Evolutionary conservation across 192 early-diverging fungal genomes (phyloP).

Genomic region (Paraglomus brasilianum): DNA sequence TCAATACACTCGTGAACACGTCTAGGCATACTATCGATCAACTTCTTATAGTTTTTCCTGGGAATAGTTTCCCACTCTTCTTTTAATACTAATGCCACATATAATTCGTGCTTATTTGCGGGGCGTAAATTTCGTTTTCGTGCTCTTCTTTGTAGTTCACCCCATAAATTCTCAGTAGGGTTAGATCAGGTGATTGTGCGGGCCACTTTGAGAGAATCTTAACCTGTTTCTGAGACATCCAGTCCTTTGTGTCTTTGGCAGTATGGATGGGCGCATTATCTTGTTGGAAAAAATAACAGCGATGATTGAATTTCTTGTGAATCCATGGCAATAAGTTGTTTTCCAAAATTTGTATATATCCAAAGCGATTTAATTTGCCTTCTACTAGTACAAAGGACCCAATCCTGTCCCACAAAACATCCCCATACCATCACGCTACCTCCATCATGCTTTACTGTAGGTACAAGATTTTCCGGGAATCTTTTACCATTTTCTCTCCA

Average conservation of each 20-base stretch:
- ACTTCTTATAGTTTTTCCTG: conserved; percentile 8
- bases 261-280: conserved; percentile 10
- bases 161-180: conserved; percentile 6
- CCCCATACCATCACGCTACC: conserved; percentile 1
- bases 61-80: conserved; percentile 6
- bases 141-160: too few species aligned
- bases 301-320: too few species aligned
- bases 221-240: conserved; percentile 3
- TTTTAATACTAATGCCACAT: conserved; percentile 11
- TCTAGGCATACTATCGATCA: conserved; percentile 12
- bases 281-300: conserved; percentile 18
- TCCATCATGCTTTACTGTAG: too few species aligned
- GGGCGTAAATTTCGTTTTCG: conserved; percentile 5
- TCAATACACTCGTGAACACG: not conserved
- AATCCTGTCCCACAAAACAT: too few species aligned
- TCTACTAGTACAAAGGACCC: too few species aligned
- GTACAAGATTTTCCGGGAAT: too few species aligned
- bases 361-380: too few species aligned
- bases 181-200: conserved; percentile 8
- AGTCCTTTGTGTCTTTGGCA: conserved; percentile 5
- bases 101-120: conserved; percentile 6
- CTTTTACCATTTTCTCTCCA: too few species aligned
- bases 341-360: too few species aligned
- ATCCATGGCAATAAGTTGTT: too few species aligned
- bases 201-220: conserved; percentile 6